Base-by-base conservation (phyloP, 441 rosid species). In the Populus hybrid region DNA sequence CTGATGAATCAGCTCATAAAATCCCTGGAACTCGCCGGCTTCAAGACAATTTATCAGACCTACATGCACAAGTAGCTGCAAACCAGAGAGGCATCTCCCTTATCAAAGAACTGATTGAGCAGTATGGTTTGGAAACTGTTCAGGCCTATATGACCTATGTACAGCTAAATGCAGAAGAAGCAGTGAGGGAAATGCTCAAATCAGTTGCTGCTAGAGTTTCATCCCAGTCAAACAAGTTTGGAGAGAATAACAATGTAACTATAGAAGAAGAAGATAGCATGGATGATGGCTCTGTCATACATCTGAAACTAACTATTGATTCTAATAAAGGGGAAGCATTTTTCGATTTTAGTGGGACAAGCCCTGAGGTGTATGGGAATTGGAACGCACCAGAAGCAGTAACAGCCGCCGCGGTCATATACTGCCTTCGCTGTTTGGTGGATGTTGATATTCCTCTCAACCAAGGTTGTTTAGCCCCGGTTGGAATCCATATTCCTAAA, bases 331-430 rank as follows among this genome's bases (percentile, higher is more conserved):
- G 98, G 71, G 99, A 92, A 85, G 99, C 98, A n/a, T 70, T 69
- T 82, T 95, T 95, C 28, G 97, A 95, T 89, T 95, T 93, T 72
- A 84, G 81, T 74, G 97, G 98, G 76, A 93, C 99, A 40, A 95
- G 97, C 84, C 84, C 97, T 2, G 98, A 95, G 85, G 98, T 93
- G 30, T 91, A 87, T 67, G 99, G 97, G 70, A 95, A 95, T 70
- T 95, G 99, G 99, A 95, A 93, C 81, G 97, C 98, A 14, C 99
- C 98, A 2, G 97, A 91, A 84, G 99, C 99, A 35, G 97, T 95
- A 71, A 92, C 98, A 57, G 86, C 94, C 7, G 99, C 99, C 1
- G 98, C 98, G 21, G 97, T 95, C 74, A 95, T 95, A 79, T 95
- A 93, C 84, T 95, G 99, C 81, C 94, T 93, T 38, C 95, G 98